Evolutionary conservation across 2,329 filamentous ascomycete genomes (phyloP), one percentile per base, ranked within the genome.

Genomic region (Diplodia scrobiculata): DNA sequence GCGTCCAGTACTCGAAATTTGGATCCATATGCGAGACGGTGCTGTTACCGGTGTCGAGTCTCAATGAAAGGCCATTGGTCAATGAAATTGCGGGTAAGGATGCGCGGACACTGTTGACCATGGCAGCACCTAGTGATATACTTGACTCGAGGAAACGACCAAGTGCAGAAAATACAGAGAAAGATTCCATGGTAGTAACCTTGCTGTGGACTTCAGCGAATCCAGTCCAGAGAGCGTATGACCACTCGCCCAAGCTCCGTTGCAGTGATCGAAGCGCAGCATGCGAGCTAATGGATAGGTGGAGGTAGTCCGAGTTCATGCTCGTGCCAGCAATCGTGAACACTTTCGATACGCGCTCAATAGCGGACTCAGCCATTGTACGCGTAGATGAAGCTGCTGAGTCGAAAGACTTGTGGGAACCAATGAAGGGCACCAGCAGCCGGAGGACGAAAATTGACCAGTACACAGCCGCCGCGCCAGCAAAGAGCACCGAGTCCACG

Each of bases 401-500:
- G 19, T 67, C 66, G 7, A 64, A n/a, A 3, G 59, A 38, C 17
- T 59, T 50, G 52, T 50, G 25, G 11, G 54, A 27, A 19, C 32
- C 52, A 47, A 41, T 69, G 70, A 48, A 73, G 45, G 32, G 67
- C 68, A 32, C 70, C 70, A 66, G 69, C 68, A 25, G 71, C 70
- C 62, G 67, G 68, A 5, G 73, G 32, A 32, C 69, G 69, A 27
- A 75, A 38, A 67, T 58, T 27, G 70, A 67, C 73, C 77, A 76
- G 47, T 74, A 85, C 0, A 80, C 74, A 3, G 84, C 80, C 2
- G 72, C 73, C 5, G 89, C 90, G 21, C 87, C 79, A 36, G 86
- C 73, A 47, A 91, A 84, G n/a, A 95, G 83, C 2, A 84, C 83
- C 4, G 86, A 79, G 73, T 98, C 94, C 68, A 96, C 89, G 34